Evolutionary conservation across 2,329 filamentous ascomycete species (phyloP).

Genomic region (Ophiognomonia clavigignenti-juglandacearum): DNA sequence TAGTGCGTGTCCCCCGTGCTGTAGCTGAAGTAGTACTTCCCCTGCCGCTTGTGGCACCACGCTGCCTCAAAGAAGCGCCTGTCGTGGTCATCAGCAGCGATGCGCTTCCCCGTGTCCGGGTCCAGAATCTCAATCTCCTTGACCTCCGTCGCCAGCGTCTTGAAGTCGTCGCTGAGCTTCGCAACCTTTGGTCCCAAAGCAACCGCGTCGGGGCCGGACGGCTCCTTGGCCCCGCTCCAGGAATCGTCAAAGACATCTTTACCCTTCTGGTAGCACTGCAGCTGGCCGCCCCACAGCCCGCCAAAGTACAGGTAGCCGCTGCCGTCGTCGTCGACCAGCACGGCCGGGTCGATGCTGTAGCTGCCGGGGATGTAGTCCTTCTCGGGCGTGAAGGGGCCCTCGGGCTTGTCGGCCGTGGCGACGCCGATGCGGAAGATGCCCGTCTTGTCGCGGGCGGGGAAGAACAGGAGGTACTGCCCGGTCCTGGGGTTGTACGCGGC

Average conservation of each 20-base stretch:
- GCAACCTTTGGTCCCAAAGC: slow-evolving; percentile 66
- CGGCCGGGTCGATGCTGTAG: slow-evolving; percentile 73
- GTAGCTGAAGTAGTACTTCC: slow-evolving; percentile 71
- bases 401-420: slow-evolving; percentile 56
- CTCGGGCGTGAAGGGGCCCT: slow-evolving; percentile 66
- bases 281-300: slow-evolving; percentile 74
- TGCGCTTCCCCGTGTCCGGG: slow-evolving; percentile 51
- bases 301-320: slow-evolving; percentile 70
- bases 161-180: slow-evolving; percentile 61
- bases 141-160: slow-evolving; percentile 49
- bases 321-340: slow-evolving; percentile 65
- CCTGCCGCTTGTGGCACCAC: slow-evolving; percentile 71
- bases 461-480: slow-evolving; percentile 70
- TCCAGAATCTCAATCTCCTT: slow-evolving; percentile 61
- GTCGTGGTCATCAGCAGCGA: slow-evolving; percentile 65
- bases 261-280: slow-evolving; percentile 67
- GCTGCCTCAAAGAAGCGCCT: slow-evolving; percentile 75
- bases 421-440: slow-evolving; percentile 72
- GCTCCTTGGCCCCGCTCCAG: slow-evolving; percentile 55
- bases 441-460: slow-evolving; percentile 67
- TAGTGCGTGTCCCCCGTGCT: slow-evolving; percentile 75
- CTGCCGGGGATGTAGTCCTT: slow-evolving; percentile 60
- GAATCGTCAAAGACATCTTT: slow-evolving; percentile 47
- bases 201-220: slow-evolving; percentile 45
- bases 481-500: slow-evolving; percentile 54